Evolutionary conservation across 1,139 yeast species (phyloP).

Genomic region (Kodamaea derodonti): DNA sequence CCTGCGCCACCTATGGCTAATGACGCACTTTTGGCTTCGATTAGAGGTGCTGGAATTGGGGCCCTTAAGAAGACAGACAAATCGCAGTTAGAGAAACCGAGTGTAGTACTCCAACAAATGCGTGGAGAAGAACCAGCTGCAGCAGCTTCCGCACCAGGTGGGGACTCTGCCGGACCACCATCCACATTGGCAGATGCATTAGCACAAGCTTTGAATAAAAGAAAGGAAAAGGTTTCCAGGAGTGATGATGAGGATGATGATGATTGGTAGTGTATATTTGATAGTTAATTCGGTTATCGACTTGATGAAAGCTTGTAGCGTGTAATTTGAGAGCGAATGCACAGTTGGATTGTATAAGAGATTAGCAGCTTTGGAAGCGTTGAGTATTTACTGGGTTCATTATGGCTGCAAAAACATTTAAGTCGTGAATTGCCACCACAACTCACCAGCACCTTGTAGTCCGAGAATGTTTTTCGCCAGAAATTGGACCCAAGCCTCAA

Average conservation of each 20-base stretch:
- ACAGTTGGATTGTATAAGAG: too few relatives aligned
- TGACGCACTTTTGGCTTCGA: constrained; percentile 84
- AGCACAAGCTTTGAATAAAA: constrained; percentile 76
- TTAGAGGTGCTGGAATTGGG: constrained; percentile 72
- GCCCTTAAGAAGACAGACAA: constrained; percentile 75
- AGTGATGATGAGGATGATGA: constrained; percentile 87
- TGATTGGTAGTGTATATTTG: constrained; percentile 57
- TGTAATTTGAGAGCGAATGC: too few relatives aligned
- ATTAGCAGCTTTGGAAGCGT: too few relatives aligned
- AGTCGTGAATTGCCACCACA: too few relatives aligned
- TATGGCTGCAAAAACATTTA: too few relatives aligned
- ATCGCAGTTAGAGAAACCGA: constrained; percentile 75
- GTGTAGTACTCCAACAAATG: constrained; percentile 67
- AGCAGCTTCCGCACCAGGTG: constrained; percentile 25
- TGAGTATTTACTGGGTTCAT: too few relatives aligned
- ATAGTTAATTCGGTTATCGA: too few relatives aligned
- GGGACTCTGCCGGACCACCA: constrained; percentile 32
- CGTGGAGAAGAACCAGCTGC: constrained; percentile 49
- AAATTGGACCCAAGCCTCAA: too few relatives aligned
- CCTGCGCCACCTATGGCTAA: constrained; percentile 22
- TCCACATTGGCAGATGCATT: constrained; percentile 79
- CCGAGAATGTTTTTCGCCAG: too few relatives aligned
- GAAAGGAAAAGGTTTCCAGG: constrained; percentile 78
- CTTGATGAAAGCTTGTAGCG: too few relatives aligned
- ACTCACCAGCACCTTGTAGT: too few relatives aligned